Evolutionary conservation across 73 alveolate species (phyloP).

Genomic region (Uronychia setigera): DNA sequence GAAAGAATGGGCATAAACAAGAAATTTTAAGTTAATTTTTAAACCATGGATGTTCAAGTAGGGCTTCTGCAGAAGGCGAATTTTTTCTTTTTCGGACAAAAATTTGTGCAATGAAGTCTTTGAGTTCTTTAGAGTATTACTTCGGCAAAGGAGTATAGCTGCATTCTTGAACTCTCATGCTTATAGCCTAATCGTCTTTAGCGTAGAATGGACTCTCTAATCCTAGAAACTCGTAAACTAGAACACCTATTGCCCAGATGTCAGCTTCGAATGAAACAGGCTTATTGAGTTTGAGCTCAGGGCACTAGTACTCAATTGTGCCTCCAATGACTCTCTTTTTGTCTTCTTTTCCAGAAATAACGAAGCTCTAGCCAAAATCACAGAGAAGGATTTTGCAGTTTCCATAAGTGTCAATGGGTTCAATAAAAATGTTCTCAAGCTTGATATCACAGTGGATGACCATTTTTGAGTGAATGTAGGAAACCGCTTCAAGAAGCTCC

Average conservation of each 20-base stretch:
- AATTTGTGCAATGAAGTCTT: background rate
- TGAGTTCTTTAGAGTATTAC: background rate
- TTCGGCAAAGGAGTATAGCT: background rate
- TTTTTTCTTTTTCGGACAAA: background rate
- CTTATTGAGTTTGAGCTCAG: background rate
- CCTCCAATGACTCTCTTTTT: background rate
- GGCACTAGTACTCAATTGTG: background rate
- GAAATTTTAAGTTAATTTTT: background rate
- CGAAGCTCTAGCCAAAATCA: background rate
- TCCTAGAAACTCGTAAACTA: background rate
- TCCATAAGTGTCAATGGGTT: background rate
- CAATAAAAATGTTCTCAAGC: background rate
- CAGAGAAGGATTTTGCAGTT: background rate
- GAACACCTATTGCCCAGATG: background rate
- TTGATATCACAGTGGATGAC: background rate
- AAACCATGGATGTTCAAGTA: background rate
- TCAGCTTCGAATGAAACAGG: background rate
- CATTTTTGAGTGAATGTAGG: background rate
- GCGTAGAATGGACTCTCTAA: background rate
- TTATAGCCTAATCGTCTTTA: background rate
- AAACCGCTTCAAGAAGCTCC: background rate
- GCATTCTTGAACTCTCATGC: background rate
- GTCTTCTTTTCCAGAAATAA: background rate
- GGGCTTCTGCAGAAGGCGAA: background rate
- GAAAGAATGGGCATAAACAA: too few relatives aligned